Evolutionary conservation across 345 rosid genomes (phyloP).

Genomic region (Triadica sebifera): DNA sequence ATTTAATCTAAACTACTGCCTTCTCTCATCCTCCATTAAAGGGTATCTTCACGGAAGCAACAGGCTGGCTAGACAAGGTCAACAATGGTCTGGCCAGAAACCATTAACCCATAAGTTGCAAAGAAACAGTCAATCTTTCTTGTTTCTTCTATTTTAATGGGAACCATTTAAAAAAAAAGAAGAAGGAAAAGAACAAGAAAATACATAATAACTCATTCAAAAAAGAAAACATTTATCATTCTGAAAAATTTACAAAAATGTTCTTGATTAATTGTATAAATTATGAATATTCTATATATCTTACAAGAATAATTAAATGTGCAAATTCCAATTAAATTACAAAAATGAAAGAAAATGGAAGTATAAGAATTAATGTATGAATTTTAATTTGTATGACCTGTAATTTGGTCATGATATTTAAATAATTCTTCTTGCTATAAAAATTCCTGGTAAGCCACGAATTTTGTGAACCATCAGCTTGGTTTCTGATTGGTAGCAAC

Average conservation of each 20-base stretch:
- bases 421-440: no score
- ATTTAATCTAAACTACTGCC: background rate
- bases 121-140: background rate
- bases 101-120: background rate
- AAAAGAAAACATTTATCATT: background rate
- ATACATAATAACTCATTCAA: background rate
- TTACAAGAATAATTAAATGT: background rate
- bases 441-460: no score
- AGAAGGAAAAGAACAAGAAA: no score
- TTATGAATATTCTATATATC: background rate
- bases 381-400: conserved; percentile 5
- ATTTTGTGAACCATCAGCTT: background rate
- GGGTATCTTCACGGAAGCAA: background rate
- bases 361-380: background rate
- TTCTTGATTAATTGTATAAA: background rate
- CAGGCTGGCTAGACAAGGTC: background rate
- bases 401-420: background rate
- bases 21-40: no score
- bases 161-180: background rate
- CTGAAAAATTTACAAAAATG: background rate
- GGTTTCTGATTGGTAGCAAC: conserved; percentile 22
- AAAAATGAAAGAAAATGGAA: conserved; percentile 12
- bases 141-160: background rate
- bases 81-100: background rate
- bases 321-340: background rate